phyloP scores from a whole-genome alignment of 306 rosid species.

The Vigna unguiculata region DNA sequence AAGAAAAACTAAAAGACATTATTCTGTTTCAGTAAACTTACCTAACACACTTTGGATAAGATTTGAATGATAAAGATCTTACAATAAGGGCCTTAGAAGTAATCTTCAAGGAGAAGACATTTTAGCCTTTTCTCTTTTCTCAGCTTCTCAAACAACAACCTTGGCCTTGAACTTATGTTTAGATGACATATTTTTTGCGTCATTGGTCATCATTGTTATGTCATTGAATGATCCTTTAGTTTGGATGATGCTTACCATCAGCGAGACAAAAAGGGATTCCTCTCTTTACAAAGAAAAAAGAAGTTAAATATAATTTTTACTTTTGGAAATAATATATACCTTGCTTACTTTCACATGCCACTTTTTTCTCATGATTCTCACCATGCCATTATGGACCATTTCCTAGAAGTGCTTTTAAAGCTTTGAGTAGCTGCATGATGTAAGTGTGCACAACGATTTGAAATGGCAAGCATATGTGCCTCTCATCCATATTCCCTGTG shows the following conservation, averaged over 20 bases:
- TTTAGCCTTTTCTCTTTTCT: constrained; percentile 1
- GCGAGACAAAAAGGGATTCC: constrained; percentile 21
- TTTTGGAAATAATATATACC: constrained; percentile 18
- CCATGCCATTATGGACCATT: constrained; percentile 46
- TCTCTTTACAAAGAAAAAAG: constrained; percentile 3
- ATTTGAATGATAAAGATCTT: not conserved
- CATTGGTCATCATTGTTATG: constrained; percentile 36
- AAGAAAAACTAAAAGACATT: too few species aligned
- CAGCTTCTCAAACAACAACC: not conserved
- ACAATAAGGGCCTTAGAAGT: not conserved
- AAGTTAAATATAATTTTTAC: not conserved
- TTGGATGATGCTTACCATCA: constrained; percentile 1
- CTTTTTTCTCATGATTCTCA: constrained; percentile 29
- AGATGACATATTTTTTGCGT: constrained; percentile 46
- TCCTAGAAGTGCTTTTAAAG: constrained; percentile 46
- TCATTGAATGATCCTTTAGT: not conserved
- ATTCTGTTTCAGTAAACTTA: too few species aligned
- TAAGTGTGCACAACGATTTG: constrained; percentile 24
- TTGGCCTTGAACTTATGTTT: not conserved
- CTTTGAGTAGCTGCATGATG: constrained; percentile 36
- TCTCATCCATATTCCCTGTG: constrained; percentile 22
- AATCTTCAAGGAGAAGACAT: not conserved
- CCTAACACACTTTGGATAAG: not conserved
- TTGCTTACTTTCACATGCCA: not conserved
- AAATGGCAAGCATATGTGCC: constrained; percentile 40